A percentile compares a stretch with the other conserved stretches of the same genome.
phyloP scores from a whole-genome alignment of 768 basidiomycete genomes.

The Cystobasidium tubakii region DNA sequence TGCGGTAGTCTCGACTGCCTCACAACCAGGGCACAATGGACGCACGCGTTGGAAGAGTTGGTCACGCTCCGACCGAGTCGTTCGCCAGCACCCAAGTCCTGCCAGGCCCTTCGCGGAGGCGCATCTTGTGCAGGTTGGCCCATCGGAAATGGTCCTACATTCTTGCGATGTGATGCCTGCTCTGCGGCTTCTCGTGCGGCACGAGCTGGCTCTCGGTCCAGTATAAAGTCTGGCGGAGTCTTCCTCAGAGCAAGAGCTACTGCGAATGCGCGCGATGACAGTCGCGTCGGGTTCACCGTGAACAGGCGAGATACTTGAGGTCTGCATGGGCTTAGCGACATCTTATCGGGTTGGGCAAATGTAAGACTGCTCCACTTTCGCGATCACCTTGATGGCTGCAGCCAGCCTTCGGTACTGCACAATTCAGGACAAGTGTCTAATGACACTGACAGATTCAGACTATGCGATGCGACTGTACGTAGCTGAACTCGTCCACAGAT shows the following conservation, averaged over 20 bases:
- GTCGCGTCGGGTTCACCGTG: not conserved
- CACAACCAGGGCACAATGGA: no score
- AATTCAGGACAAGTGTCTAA: no score
- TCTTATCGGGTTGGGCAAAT: not conserved
- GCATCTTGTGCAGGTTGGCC: constrained; percentile 11
- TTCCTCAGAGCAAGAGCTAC: not conserved
- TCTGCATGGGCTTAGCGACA: not conserved
- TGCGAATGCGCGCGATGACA: not conserved
- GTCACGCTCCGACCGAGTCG: constrained; percentile 21
- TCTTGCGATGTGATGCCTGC: constrained; percentile 12
- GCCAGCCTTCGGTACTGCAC: no score
- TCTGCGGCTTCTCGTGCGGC: constrained; percentile 18
- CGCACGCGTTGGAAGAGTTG: constrained; percentile 34
- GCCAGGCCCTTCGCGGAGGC: constrained; percentile 8
- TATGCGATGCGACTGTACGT: no score
- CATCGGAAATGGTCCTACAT: constrained; percentile 26
- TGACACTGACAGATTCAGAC: no score
- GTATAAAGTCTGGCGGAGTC: constrained; percentile 9
- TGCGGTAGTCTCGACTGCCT: no score
- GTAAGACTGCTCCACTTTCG: not conserved
- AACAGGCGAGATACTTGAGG: not conserved
- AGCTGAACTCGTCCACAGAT: no score
- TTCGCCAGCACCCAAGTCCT: constrained; percentile 22
- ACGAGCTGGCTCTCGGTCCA: constrained; percentile 17
- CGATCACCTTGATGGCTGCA: not conserved